Evolutionary conservation across 257 asterid species (phyloP), one percentile per base, ranked within the genome.

Genomic region (Petunia axillaris): DNA sequence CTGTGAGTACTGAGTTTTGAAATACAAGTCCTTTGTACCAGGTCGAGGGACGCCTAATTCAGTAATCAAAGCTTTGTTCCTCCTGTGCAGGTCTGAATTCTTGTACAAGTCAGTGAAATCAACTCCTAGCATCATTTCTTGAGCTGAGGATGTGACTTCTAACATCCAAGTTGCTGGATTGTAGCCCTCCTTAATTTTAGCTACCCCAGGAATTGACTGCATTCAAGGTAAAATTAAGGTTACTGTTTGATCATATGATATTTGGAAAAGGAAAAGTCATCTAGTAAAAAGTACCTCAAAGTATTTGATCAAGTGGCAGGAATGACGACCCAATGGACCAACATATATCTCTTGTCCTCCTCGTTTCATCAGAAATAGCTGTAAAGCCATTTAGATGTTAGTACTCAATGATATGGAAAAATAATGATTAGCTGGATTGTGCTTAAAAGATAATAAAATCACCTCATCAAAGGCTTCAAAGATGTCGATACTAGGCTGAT

Each of bases 81-180:
- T 88, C 88, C 85, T 80, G 86, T 90, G 84, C 80, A 88, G 71
- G 16, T 87, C 91, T 2, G 94, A 88, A 62, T 79, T 89, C 65
- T 78, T 89, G 78, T 90, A 90, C 2, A 74, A 62, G 14, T 86
- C 83, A 44, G 84, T 77, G 59, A 90, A 89, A 85, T 89, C 88
- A 8, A 86, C 40, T 0, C 89, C 94, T 75, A 85, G 75, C 48
- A 85, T 77, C 87, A 76, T 79, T 66, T 88, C 91, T 70, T 87
- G 86, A 6, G 90, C 81, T 1, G 89, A 77, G 81, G 90, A 54
- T 7, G 93, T 84, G 71, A 85, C 88, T 83, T 91, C 96, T 58
- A 90, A 77, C 94, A 91, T 91, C 96, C 94, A 91, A 3, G 94
- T 88, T 77, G 96, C 92, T 10, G 96, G 96, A 83, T 91, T 90